phyloP scores from a whole-genome alignment of 75 land plant genomes.

The Picea glauca region DNA sequence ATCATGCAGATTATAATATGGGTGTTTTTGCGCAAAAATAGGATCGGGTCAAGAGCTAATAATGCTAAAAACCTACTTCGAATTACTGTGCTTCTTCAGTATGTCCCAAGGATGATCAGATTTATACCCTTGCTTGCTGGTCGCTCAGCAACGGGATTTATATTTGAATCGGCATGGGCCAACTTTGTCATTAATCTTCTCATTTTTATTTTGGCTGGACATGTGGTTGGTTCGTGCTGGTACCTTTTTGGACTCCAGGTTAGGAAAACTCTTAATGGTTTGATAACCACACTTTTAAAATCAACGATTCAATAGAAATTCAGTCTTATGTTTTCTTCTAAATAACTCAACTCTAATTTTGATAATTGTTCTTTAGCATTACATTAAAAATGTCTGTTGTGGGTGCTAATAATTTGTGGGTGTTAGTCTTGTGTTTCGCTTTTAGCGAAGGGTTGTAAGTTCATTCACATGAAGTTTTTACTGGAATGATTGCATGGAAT shows the following conservation, averaged over 20 bases:
- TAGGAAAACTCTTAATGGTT: neutral
- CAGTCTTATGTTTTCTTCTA: too few relatives aligned
- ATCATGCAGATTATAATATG: conserved; percentile 57
- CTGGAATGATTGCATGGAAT: too few relatives aligned
- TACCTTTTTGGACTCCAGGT: conserved; percentile 97
- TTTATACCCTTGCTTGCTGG: conserved; percentile 80
- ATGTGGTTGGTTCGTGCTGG: conserved; percentile 97
- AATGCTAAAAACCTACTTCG: conserved; percentile 81
- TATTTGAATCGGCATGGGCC: conserved; percentile 99
- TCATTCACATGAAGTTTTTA: too few relatives aligned
- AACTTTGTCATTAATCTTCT: conserved; percentile 90
- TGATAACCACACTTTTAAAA: too few relatives aligned
- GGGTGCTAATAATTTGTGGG: too few relatives aligned
- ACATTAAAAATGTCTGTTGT: too few relatives aligned
- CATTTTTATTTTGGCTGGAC: conserved; percentile 72
- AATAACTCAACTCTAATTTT: too few relatives aligned
- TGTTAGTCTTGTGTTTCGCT: too few relatives aligned
- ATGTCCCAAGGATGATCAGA: conserved; percentile 64
- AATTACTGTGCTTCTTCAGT: conserved; percentile 67
- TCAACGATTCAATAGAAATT: too few relatives aligned
- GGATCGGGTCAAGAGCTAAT: conserved; percentile 60
- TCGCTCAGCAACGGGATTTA: conserved; percentile 78
- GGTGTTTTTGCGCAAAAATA: conserved; percentile 42
- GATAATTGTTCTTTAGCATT: too few relatives aligned
- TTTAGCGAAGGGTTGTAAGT: too few relatives aligned